Evolutionary conservation across 2,329 filamentous ascomycete genomes (phyloP).

Genomic region (Aspergillus costaricaensis): DNA sequence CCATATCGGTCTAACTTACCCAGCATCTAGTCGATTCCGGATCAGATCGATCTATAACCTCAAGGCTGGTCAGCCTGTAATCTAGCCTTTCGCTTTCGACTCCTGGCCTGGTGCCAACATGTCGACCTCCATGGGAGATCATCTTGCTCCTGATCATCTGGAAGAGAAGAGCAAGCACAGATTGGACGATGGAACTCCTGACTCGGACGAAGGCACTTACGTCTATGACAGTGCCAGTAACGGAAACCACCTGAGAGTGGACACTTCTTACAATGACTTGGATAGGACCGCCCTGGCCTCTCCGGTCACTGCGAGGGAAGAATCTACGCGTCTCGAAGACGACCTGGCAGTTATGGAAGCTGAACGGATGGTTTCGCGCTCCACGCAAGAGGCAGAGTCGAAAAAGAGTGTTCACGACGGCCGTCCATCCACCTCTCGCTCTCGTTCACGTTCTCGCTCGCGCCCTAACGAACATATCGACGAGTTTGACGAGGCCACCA

Average conservation of each 20-base stretch:
- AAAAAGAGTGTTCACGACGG: constrained; percentile 37
- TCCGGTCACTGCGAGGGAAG: constrained; percentile 60
- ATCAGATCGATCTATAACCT: background rate
- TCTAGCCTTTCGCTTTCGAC: background rate
- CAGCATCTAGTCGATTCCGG: background rate
- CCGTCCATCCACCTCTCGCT: constrained; percentile 51
- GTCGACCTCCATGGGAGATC: constrained; percentile 38
- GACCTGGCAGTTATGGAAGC: constrained; percentile 66
- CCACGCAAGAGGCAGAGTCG: constrained; percentile 32
- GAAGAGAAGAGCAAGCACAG: constrained; percentile 30
- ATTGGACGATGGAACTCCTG: constrained; percentile 27
- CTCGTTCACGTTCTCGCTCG: constrained; percentile 57
- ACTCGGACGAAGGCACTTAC: constrained; percentile 36
- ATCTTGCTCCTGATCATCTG: constrained; percentile 26
- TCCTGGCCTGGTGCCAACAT: constrained; percentile 36
- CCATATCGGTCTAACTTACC: background rate
- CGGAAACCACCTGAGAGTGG: constrained; percentile 26
- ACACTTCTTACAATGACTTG: constrained; percentile 27
- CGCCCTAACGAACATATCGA: constrained; percentile 60
- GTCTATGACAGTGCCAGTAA: constrained; percentile 26
- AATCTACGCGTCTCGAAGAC: constrained; percentile 64
- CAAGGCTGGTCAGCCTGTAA: background rate
- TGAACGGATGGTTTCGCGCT: constrained; percentile 60
- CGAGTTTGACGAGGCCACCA: constrained; percentile 68
- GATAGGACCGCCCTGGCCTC: constrained; percentile 40